These are phyloP conservation scores for Phlyctochytrium bullatum DNA, from an alignment of 192 early-diverging fungal genomes.

Conservation along the genomic window DNA sequence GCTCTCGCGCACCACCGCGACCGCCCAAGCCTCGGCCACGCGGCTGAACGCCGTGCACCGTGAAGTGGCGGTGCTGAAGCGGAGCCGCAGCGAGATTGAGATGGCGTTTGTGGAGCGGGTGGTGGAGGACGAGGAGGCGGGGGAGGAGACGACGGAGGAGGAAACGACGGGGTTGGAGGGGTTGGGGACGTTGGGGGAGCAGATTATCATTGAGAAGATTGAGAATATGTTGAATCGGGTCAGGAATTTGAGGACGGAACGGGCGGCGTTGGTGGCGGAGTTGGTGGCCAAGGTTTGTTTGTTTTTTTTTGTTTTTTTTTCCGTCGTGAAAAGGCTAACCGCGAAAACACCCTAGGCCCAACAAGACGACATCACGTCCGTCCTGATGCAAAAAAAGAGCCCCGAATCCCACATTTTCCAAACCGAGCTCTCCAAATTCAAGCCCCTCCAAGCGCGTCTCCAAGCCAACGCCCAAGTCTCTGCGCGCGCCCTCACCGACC, in stretches of 20 bases:
- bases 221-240: conserved; percentile 63
- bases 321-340: too few relatives aligned
- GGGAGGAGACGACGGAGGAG: conserved; percentile 42
- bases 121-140: conserved; percentile 26
- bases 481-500: conserved; percentile 65
- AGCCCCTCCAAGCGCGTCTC: conserved; percentile 71
- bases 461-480: conserved; percentile 71
- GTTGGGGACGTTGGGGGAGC: conserved; percentile 51
- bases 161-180: conserved; percentile 29
- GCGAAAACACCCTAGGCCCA: conserved; percentile 41
- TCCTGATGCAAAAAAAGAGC: conserved; percentile 77
- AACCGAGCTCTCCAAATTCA: conserved; percentile 88
- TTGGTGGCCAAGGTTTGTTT: conserved; percentile 66
- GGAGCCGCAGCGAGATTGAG: conserved; percentile 46
- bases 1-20: conserved; percentile 72
- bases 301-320: conserved; percentile 14
- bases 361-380: conserved; percentile 85
- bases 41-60: conserved; percentile 30
- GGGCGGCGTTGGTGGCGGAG: conserved; percentile 69
- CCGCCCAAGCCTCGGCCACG: conserved; percentile 36
- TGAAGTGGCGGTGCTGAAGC: conserved; percentile 34
- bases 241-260: conserved; percentile 66
- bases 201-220: conserved; percentile 59
- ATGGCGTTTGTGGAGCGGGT: conserved; percentile 38
- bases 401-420: conserved; percentile 85